Evolutionary conservation across 1,284 basidiomycete genomes (phyloP).

Genomic region (Papiliotrema nemorosa): DNA sequence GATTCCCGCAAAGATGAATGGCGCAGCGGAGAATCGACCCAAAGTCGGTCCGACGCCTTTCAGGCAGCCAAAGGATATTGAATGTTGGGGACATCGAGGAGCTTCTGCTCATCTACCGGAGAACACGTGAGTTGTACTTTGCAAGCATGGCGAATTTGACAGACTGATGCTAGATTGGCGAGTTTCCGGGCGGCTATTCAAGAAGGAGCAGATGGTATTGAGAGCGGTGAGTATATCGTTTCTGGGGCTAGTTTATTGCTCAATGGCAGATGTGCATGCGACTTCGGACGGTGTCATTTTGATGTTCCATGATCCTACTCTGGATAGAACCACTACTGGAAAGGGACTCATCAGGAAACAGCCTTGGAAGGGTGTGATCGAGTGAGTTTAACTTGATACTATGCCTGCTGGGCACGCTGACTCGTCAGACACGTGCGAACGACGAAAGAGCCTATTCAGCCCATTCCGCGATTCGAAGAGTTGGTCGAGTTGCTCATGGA

Average conservation of each 20-base stretch:
- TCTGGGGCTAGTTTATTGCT: neutral
- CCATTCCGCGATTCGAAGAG: conserved; percentile 81
- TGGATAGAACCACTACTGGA: conserved; percentile 58
- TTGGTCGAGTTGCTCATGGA: conserved; percentile 76
- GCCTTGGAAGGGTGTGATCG: conserved; percentile 46
- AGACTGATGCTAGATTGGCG: conserved; percentile 64
- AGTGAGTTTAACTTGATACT: conserved; percentile 28
- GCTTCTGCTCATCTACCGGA: conserved; percentile 59
- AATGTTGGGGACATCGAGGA: conserved; percentile 93
- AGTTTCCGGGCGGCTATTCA: conserved; percentile 89
- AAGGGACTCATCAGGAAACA: conserved; percentile 54
- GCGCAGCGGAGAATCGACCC: neutral
- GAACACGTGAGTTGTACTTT: conserved; percentile 39
- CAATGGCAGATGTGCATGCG: conserved; percentile 83
- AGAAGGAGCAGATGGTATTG: conserved; percentile 90
- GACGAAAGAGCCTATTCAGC: conserved; percentile 73
- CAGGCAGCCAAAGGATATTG: conserved; percentile 48
- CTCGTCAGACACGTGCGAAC: conserved; percentile 63
- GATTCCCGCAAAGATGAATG: too few relatives aligned
- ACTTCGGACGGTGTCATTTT: conserved; percentile 85
- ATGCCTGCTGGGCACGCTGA: neutral
- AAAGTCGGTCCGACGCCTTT: conserved; percentile 2
- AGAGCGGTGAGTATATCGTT: conserved; percentile 55
- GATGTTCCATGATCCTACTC: conserved; percentile 90
- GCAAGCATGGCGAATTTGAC: conserved; percentile 4